Evolutionary conservation across 2,329 filamentous ascomycete species (phyloP).

Genomic region (Ascochyta clinopodiicola): DNA sequence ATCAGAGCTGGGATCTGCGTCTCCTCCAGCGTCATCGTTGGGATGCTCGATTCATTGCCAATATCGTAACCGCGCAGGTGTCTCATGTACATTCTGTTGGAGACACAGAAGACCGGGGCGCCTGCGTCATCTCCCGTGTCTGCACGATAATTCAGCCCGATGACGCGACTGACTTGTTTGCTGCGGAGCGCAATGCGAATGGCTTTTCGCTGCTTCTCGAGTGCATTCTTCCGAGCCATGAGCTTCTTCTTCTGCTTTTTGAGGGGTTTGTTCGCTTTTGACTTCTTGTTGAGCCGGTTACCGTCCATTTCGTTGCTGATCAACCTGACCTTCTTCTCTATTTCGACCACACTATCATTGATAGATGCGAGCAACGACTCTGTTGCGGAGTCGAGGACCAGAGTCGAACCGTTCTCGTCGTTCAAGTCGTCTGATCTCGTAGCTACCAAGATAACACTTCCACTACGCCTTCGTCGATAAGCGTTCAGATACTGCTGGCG

Average conservation of each 20-base stretch:
- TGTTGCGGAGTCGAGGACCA: too few species aligned
- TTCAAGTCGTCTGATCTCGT: conserved; percentile 25
- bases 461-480: conserved; percentile 6
- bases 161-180: conserved; percentile 8
- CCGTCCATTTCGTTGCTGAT: too few species aligned
- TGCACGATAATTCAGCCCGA: conserved; percentile 19
- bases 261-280: too few species aligned
- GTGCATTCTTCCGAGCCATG: too few species aligned
- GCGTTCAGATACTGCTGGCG: conserved; percentile 1
- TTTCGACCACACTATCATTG: too few species aligned
- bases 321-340: too few species aligned
- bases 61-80: conserved; percentile 9
- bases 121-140: conserved; percentile 16
- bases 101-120: conserved; percentile 26
- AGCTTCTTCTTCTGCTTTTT: too few species aligned
- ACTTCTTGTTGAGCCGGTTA: too few species aligned
- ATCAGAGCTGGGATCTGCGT: conserved; percentile 25
- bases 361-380: too few species aligned
- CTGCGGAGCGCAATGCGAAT: conserved; percentile 6
- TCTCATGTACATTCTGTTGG: conserved; percentile 26
- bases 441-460: conserved; percentile 27
- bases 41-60: too few species aligned
- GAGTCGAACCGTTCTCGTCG: too few species aligned
- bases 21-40: conserved; percentile 11
- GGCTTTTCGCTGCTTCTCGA: too few species aligned